Percentiles rank a stretch among this genome's conserved stretches.
Conservation (phyloP, 768 basidiomycete species). For the Xerocomus brunneocitrinus region DNA sequence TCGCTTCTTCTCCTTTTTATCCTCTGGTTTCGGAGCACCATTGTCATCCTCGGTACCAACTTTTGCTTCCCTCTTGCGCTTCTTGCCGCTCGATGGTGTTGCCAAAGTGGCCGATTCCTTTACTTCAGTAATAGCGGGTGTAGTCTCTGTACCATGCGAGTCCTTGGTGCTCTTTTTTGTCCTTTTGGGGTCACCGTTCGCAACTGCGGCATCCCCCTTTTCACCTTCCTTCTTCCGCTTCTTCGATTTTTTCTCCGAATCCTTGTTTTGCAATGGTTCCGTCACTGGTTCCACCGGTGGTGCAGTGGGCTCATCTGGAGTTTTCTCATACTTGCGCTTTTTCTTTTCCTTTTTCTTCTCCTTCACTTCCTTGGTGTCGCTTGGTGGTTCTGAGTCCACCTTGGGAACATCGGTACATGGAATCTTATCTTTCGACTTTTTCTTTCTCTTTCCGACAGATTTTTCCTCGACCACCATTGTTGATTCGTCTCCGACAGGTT, state of each 20-base stretch:
- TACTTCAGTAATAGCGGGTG: conserved; percentile 5
- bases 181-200: conserved; percentile 19
- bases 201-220: conserved; percentile 8
- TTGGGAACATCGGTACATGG: not conserved
- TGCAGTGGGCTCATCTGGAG: conserved; percentile 17
- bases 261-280: conserved; percentile 2
- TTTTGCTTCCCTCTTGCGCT: conserved; percentile 23
- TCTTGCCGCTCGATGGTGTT: conserved; percentile 18
- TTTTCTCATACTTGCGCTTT: conserved; percentile 11
- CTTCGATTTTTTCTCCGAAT: conserved; percentile 23
- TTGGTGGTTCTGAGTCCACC: not conserved
- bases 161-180: conserved; percentile 21
- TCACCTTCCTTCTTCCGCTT: conserved; percentile 32
- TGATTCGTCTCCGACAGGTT: not conserved
- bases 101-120: conserved; percentile 9
- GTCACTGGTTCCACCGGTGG: conserved; percentile 10
- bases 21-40: conserved; percentile 14
- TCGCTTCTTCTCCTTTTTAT: conserved; percentile 31
- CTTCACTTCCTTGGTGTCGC: not conserved
- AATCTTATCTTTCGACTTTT: conserved; percentile 10
- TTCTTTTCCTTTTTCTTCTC: conserved; percentile 18
- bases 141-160: conserved; percentile 3
- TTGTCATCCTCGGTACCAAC: conserved; percentile 4
- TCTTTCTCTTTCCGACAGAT: conserved; percentile 7
- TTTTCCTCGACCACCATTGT: conserved; percentile 1